Conservation (phyloP, 2,329 filamentous ascomycete species). For the Plectosphaerella cucumerina region DNA sequence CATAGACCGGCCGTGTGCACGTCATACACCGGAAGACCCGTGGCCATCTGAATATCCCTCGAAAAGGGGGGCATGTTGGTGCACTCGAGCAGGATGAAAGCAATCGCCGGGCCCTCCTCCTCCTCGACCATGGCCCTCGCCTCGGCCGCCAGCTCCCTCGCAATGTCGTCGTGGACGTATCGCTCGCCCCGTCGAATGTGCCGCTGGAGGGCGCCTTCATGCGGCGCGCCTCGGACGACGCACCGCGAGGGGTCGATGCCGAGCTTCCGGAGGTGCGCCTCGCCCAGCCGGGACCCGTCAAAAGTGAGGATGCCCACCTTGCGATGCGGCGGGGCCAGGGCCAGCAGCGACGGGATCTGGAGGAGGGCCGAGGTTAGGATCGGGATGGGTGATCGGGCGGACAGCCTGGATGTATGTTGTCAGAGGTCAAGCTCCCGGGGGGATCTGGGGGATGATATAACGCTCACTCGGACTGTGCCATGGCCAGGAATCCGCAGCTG, state of each 20-base stretch:
- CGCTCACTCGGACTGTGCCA: constrained; percentile 26
- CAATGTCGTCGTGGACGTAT: constrained; percentile 14
- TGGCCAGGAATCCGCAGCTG: constrained; percentile 33
- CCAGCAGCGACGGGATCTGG: constrained; percentile 25
- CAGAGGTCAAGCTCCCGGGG: background rate
- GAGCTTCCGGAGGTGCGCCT: constrained; percentile 14
- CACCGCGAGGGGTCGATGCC: constrained; percentile 15
- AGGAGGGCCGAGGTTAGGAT: constrained; percentile 29
- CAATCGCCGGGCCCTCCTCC: background rate
- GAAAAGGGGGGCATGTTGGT: constrained; percentile 30
- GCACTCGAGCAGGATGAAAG: constrained; percentile 26
- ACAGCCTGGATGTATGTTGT: constrained; percentile 15
- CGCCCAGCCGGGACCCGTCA: constrained; percentile 18
- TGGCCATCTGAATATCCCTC: constrained; percentile 22
- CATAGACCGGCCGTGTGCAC: constrained; percentile 28
- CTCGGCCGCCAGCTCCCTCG: constrained; percentile 15
- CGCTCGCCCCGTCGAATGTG: constrained; percentile 12
- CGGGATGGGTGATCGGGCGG: constrained; percentile 26
- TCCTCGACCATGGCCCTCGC: constrained; percentile 9
- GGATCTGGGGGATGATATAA: constrained; percentile 5
- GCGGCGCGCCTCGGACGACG: constrained; percentile 17
- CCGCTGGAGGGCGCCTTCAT: constrained; percentile 15
- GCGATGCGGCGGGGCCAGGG: constrained; percentile 17
- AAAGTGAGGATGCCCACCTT: constrained; percentile 27
- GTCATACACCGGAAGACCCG: constrained; percentile 27